Evolutionary conservation across 179 eudicot species (phyloP).

Genomic region (Spergularia azorica): DNA sequence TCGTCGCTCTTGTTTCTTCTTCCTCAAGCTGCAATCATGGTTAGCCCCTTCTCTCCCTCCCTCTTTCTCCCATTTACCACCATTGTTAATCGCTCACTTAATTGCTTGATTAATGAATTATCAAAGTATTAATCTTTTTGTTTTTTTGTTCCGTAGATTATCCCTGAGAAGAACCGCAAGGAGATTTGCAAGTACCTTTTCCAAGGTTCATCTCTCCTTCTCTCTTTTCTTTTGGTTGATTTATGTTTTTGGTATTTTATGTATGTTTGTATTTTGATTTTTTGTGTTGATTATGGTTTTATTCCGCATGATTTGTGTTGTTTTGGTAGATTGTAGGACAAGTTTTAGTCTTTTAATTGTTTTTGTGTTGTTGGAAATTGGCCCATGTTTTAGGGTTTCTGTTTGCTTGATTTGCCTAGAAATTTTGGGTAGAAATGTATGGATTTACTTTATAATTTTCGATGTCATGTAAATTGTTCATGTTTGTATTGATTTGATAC

Average conservation of each 20-base stretch:
- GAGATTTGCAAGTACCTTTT: constrained; percentile 92
- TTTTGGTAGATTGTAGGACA: too few species aligned
- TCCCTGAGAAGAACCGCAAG: constrained; percentile 85
- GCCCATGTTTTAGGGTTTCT: too few species aligned
- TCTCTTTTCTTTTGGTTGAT: neutral
- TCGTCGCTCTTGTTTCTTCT: neutral
- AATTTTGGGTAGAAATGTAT: too few species aligned
- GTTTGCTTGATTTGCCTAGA: too few species aligned
- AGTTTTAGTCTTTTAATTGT: too few species aligned
- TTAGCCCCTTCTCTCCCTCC: neutral
- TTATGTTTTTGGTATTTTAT: neutral
- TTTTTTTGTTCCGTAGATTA: constrained; percentile 47
- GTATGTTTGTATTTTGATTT: neutral
- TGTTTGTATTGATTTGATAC: too few species aligned
- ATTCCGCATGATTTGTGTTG: neutral
- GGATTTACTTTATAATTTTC: too few species aligned
- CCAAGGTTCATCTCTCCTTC: constrained; percentile 50
- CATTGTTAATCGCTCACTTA: neutral
- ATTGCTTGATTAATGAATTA: too few species aligned
- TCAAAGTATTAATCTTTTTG: neutral
- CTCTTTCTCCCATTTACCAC: neutral
- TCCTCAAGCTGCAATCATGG: constrained; percentile 26
- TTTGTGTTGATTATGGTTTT: neutral
- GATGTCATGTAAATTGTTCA: too few species aligned
- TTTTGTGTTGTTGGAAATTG: too few species aligned